Conservation (phyloP, 2,329 filamentous ascomycete species). For the Talaromyces pinophilus region DNA sequence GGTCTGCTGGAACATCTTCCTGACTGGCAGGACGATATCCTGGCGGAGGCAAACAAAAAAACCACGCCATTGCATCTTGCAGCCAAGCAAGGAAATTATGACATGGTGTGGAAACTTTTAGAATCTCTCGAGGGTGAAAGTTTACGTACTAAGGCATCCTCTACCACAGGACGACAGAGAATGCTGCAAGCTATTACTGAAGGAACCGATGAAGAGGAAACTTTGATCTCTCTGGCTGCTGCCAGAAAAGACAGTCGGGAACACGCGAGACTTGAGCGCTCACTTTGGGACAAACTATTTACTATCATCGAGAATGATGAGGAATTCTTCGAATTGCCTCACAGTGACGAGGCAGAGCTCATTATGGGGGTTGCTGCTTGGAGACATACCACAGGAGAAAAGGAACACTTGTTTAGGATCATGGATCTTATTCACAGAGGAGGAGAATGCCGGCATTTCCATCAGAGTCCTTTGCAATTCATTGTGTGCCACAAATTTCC, state of each 20-base stretch:
- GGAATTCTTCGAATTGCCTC: neutral
- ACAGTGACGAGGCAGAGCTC: neutral
- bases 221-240: neutral
- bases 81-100: slow-evolving; percentile 39
- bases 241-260: neutral
- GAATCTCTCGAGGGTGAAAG: slow-evolving; percentile 28
- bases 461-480: too few relatives aligned
- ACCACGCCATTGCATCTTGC: slow-evolving; percentile 36
- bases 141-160: neutral
- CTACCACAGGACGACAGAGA: neutral
- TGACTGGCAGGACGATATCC: neutral
- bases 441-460: too few relatives aligned
- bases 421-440: too few relatives aligned
- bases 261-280: neutral
- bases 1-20: neutral
- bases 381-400: too few relatives aligned
- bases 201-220: neutral
- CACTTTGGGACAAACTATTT: neutral
- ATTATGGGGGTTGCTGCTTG: slow-evolving; percentile 4
- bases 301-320: neutral
- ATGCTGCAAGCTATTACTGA: neutral
- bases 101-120: slow-evolving; percentile 38
- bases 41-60: neutral
- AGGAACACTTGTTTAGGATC: too few relatives aligned
- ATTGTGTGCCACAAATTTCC: too few relatives aligned